Base-by-base conservation (phyloP, 805 yeast genomes). In the Wickerhamiella shivajii region DNA sequence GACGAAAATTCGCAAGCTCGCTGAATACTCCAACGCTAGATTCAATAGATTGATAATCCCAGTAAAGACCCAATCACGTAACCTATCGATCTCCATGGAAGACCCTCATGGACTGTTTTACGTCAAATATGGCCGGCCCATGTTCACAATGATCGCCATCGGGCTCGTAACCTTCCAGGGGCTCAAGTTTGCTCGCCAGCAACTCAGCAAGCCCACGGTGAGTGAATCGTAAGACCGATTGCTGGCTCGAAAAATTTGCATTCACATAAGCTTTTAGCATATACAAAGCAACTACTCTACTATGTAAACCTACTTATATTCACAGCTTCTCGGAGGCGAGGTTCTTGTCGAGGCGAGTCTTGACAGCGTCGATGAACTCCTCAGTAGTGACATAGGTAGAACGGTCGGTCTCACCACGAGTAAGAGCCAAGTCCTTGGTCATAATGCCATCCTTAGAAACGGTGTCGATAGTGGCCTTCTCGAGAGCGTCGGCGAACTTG, bases 361-460 rank as follows among this genome's bases (percentile, higher is more conserved):
- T 76, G 41, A 85, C 96, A 24, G 77, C 77, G 43, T 74, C 79
- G 46, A 85, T 72, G 59, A 83, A 85, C 59, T 83, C 95, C 55
- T 78, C 90, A 34, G 96, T 87, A 33, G 92, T 77, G 25, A 84
- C 96, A 47, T 81, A 85, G 23, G 77, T 51, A 13, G 72, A 61
- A 57, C 95, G 75, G 46, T 74, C 78, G 36, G 92, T 79, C 61
- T 74, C 77, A 41, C 95, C 95, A 47, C 73, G 68, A 33, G 93
- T 81, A 43, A 85, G 67, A 8, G 96, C 95, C 55, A 87, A 69
- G 60, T 87, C 97, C 64, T 87, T 87, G 51, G 97, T 87, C 96
- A 87, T 87, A 51, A 76, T 75, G 37, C 78, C 78, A 52, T 81
- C 95, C 21, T 63, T 60, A 41, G 69, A 71, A 23, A 87, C 97